Conservation (phyloP, 805 yeast genomes). For the Wickerhamiella brachini region DNA sequence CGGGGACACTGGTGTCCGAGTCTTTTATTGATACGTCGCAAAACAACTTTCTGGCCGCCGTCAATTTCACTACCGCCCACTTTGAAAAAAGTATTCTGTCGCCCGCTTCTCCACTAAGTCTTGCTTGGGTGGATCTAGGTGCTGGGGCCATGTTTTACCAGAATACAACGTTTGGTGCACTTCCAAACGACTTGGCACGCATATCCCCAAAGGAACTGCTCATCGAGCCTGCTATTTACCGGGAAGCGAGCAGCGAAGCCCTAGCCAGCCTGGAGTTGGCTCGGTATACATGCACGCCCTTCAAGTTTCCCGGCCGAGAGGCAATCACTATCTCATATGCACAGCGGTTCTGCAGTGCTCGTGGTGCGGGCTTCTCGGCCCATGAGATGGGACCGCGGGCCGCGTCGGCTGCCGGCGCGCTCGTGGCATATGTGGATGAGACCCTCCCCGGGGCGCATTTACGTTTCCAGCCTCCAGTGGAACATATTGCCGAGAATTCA, state of each 20-base stretch:
- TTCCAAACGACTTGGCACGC: conserved; percentile 61
- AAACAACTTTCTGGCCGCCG: conserved; percentile 56
- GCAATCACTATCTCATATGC: conserved; percentile 25
- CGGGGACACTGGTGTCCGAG: conserved; percentile 87
- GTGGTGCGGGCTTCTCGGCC: conserved; percentile 9
- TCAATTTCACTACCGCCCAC: conserved; percentile 24
- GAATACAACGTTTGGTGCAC: conserved; percentile 41
- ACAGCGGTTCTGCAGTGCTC: conserved; percentile 26
- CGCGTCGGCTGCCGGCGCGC: conserved; percentile 44
- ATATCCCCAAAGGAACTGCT: conserved; percentile 73
- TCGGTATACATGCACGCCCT: conserved; percentile 47
- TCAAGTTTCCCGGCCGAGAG: conserved; percentile 29
- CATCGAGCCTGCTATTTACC: conserved; percentile 22
- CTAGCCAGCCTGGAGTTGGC: conserved; percentile 44
- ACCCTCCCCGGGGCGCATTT: conserved; percentile 58
- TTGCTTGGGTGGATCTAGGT: conserved; percentile 82
- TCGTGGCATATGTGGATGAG: conserved; percentile 55
- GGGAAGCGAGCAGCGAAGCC: conserved; percentile 34
- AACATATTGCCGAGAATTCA: conserved; percentile 36
- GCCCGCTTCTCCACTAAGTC: conserved; percentile 40
- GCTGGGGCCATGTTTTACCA: conserved; percentile 64
- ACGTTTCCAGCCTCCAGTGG: conserved; percentile 53
- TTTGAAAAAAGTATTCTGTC: conserved; percentile 26
- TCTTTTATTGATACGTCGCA: conserved; percentile 58
- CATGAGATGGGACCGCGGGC: conserved; percentile 25